A percentile compares a stretch with the other conserved stretches of the same genome.
These are phyloP conservation scores for Sugiyamaella chiloensis DNA, from an alignment of 805 yeast species.

Conservation along the genomic window DNA sequence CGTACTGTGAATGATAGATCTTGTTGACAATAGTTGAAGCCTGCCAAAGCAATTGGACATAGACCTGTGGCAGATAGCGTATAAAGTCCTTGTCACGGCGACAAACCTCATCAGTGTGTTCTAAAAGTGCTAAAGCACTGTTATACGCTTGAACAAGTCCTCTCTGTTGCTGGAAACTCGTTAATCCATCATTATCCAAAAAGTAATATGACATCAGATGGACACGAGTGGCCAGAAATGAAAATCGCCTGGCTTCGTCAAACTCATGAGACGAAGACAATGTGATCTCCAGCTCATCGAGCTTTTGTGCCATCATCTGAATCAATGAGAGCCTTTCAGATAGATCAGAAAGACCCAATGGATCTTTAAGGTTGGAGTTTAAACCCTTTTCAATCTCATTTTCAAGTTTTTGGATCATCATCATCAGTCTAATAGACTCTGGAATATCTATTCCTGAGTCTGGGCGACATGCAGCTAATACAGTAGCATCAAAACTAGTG, in stretches of 20 bases:
- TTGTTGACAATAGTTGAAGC: conserved; percentile 81
- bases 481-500: conserved; percentile 75
- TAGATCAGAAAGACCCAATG: conserved; percentile 60
- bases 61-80: conserved; percentile 72
- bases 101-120: conserved; percentile 63
- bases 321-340: conserved; percentile 73
- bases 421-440: conserved; percentile 57
- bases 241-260: conserved; percentile 69
- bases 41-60: conserved; percentile 85
- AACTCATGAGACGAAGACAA: conserved; percentile 34
- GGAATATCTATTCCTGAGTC: conserved; percentile 51
- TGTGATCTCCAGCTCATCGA: conserved; percentile 67
- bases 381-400: conserved; percentile 78
- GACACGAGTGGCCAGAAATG: conserved; percentile 69
- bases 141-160: conserved; percentile 78
- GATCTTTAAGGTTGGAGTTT: conserved; percentile 65
- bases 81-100: conserved; percentile 59
- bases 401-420: conserved; percentile 80
- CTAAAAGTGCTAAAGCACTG: conserved; percentile 68
- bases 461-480: conserved; percentile 51
- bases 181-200: conserved; percentile 48
- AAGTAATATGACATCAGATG: conserved; percentile 81
- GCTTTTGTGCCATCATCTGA: conserved; percentile 63
- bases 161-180: conserved; percentile 58
- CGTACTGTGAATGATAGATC: conserved; percentile 70